Evolutionary conservation across 2,329 filamentous ascomycete species (phyloP).

Genomic region (Aspergillus proliferans): DNA sequence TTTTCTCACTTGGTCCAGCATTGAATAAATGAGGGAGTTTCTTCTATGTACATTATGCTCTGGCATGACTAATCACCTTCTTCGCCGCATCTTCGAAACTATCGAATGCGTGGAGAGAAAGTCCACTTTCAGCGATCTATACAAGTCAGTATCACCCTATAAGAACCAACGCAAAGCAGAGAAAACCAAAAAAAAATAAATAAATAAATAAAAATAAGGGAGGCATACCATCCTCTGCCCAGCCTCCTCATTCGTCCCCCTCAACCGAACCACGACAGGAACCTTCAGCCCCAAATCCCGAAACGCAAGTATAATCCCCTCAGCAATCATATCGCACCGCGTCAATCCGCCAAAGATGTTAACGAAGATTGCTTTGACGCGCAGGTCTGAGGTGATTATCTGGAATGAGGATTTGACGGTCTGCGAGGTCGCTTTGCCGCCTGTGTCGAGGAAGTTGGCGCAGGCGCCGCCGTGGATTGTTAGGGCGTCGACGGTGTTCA

Average conservation of each 20-base stretch:
- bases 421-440: slow-evolving; percentile 76
- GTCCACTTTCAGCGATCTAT: slow-evolving; percentile 59
- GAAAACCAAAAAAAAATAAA: no score
- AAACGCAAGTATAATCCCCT: slow-evolving; percentile 67
- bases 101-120: slow-evolving; percentile 65
- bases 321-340: slow-evolving; percentile 74
- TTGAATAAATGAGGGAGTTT: neutral
- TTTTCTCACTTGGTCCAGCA: neutral
- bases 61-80: slow-evolving; percentile 57
- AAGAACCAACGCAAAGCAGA: neutral
- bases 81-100: slow-evolving; percentile 66
- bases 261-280: slow-evolving; percentile 69
- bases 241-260: slow-evolving; percentile 66
- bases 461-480: slow-evolving; percentile 60
- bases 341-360: slow-evolving; percentile 68
- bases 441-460: slow-evolving; percentile 84
- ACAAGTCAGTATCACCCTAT: slow-evolving; percentile 5
- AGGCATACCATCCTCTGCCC: slow-evolving; percentile 57
- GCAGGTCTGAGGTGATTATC: slow-evolving; percentile 62
- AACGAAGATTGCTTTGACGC: slow-evolving; percentile 67
- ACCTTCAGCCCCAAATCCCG: slow-evolving; percentile 59
- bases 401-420: slow-evolving; percentile 74
- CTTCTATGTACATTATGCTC: neutral
- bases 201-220: no score
- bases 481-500: slow-evolving; percentile 84